Conservation (phyloP, 805 yeast species). For the Cyberlindnera amylophila region DNA sequence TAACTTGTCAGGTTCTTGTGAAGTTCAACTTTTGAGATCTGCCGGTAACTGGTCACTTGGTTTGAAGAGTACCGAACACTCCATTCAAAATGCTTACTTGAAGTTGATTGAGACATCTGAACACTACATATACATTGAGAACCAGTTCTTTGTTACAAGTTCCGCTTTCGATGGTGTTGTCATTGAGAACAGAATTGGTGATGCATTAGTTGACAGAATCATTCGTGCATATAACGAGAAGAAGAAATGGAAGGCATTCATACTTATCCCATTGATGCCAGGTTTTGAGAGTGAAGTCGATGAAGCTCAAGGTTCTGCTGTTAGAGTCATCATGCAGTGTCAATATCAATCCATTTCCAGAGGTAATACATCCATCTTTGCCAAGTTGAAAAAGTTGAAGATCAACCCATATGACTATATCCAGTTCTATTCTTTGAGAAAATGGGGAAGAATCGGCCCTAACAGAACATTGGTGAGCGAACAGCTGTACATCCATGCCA, state of each 20-base stretch:
- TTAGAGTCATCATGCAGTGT: conserved; percentile 93
- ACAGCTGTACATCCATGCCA: conserved; percentile 91
- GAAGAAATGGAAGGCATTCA: conserved; percentile 83
- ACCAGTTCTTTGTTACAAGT: conserved; percentile 92
- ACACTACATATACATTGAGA: conserved; percentile 91
- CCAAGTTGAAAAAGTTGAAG: conserved; percentile 70
- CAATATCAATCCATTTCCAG: conserved; percentile 91
- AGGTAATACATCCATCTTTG: conserved; percentile 85
- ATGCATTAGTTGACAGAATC: conserved; percentile 95
- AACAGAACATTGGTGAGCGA: conserved; percentile 74
- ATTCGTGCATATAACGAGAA: conserved; percentile 79
- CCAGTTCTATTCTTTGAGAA: conserved; percentile 85
- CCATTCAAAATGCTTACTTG: conserved; percentile 90
- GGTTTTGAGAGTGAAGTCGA: conserved; percentile 95
- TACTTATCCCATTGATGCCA: conserved; percentile 94
- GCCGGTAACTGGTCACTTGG: conserved; percentile 95
- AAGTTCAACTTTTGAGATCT: conserved; percentile 84
- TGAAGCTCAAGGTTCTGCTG: conserved; percentile 89
- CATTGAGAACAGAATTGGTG: conserved; percentile 86
- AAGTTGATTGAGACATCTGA: conserved; percentile 87
- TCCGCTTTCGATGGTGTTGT: conserved; percentile 79
- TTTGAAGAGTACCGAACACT: conserved; percentile 74
- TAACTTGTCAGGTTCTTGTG: conserved; percentile 78
- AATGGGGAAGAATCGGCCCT: conserved; percentile 92
- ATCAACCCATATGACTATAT: conserved; percentile 89